These are phyloP conservation scores for Akanthomyces lecanii DNA, from an alignment of 2,329 filamentous ascomycete species.

Conservation along the genomic window DNA sequence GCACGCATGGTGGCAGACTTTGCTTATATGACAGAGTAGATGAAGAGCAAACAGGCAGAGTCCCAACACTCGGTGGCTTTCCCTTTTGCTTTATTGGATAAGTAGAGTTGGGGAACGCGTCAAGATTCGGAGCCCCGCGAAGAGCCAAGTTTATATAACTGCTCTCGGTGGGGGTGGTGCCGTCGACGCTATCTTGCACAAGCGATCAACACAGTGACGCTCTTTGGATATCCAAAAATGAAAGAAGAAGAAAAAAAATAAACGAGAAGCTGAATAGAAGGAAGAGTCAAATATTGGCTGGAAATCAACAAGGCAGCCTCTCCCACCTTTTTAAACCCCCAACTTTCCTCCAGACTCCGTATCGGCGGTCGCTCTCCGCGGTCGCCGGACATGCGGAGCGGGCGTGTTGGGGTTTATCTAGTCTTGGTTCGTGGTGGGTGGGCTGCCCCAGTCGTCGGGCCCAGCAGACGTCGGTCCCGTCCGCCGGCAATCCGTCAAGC, in stretches of 20 bases:
- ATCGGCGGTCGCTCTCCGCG: conserved; percentile 17
- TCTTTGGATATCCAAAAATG: background rate
- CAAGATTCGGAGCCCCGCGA: background rate
- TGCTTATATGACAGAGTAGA: too few species aligned
- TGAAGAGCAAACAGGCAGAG: too few species aligned
- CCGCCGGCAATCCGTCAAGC: background rate
- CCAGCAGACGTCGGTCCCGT: conserved; percentile 1
- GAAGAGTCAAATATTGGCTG: background rate
- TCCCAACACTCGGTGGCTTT: too few species aligned
- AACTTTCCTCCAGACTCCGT: background rate
- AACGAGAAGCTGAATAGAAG: background rate
- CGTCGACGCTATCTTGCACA: background rate
- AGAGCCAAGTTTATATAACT: background rate
- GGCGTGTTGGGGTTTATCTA: background rate
- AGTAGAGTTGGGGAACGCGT: too few species aligned
- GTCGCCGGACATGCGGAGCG: conserved; percentile 9
- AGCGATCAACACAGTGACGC: background rate
- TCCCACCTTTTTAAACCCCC: background rate
- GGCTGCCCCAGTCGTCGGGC: background rate
- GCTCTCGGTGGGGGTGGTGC: background rate
- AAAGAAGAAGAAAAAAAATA: background rate
- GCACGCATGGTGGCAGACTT: background rate
- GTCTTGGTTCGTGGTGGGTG: background rate
- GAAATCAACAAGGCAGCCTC: background rate
- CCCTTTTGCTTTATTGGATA: too few species aligned